These are phyloP conservation scores for Phytophthora sp. DNA, from an alignment of 352 stramenopile species.

Conservation along the genomic window DNA sequence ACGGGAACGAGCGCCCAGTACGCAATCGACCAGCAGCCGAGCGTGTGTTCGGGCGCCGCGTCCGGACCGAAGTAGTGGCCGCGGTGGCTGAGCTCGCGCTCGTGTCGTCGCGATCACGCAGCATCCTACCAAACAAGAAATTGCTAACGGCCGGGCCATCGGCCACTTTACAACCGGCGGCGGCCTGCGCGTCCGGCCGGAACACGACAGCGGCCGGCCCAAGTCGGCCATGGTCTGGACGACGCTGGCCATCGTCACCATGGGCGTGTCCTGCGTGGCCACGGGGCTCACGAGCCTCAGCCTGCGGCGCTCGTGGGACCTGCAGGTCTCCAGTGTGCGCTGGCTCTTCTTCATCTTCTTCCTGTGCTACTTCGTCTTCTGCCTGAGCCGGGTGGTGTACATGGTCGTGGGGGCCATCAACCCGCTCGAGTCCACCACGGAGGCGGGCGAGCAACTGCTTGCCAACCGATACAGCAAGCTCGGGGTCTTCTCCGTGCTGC, in stretches of 20 bases:
- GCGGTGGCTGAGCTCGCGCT: no score
- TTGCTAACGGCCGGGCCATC: no score
- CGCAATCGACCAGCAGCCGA: neutral
- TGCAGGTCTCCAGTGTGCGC: constrained; percentile 58
- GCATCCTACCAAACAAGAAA: no score
- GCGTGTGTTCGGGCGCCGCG: no score
- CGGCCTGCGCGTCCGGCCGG: neutral
- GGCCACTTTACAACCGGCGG: no score
- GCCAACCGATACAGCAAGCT: constrained; percentile 37
- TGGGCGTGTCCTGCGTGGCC: constrained; percentile 38
- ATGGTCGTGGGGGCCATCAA: constrained; percentile 36
- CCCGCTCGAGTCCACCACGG: constrained; percentile 24
- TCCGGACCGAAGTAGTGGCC: no score
- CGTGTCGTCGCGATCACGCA: no score
- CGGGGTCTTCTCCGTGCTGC: constrained; percentile 43
- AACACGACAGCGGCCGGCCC: neutral
- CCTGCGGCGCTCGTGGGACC: constrained; percentile 47
- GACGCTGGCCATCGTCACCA: constrained; percentile 29
- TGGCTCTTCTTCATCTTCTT: constrained; percentile 75
- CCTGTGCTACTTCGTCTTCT: constrained; percentile 46
- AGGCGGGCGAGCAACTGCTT: constrained; percentile 4
- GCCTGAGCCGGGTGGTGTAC: constrained; percentile 37
- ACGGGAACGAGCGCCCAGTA: neutral
- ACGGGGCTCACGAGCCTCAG: constrained; percentile 49
- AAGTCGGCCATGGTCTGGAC: constrained; percentile 35